Percentiles rank a stretch among this genome's conserved stretches.
phyloP scores from a whole-genome alignment of 345 rosid genomes.

The Citrus cavaleriei region DNA sequence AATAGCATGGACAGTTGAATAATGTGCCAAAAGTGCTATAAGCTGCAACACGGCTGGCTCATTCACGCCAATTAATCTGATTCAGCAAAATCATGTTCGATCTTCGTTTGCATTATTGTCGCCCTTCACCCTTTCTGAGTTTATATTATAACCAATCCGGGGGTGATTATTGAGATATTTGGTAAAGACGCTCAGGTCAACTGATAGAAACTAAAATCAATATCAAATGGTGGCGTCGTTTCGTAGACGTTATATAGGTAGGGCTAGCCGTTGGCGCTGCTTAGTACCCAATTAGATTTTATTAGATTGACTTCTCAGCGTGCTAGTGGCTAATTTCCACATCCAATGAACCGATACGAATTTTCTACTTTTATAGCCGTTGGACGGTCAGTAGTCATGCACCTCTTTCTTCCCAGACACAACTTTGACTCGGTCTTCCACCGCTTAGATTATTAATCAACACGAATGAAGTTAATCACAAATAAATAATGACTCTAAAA shows the following conservation, averaged over 20 bases:
- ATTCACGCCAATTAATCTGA: no score
- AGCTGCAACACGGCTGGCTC: not conserved
- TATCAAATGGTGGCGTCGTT: not conserved
- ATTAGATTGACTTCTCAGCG: not conserved
- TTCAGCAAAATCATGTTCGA: no score
- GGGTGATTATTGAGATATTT: not conserved
- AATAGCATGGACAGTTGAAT: slow-evolving; percentile 4
- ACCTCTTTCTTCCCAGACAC: not conserved
- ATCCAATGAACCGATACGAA: not conserved
- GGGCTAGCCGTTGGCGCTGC: slow-evolving; percentile 24
- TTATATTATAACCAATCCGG: not conserved
- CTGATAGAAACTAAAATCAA: not conserved
- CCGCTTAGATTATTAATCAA: no score
- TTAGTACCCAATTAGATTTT: not conserved
- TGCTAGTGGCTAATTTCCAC: not conserved
- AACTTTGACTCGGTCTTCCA: not conserved
- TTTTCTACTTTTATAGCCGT: slow-evolving; percentile 14
- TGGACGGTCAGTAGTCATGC: not conserved
- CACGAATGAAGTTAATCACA: not conserved
- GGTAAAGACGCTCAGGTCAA: not conserved
- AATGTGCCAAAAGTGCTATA: not conserved
- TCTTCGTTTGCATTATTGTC: no score
- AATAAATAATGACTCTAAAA: not conserved
- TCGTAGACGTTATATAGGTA: not conserved
- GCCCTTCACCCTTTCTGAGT: not conserved